Evolutionary conservation across 345 rosid genomes (phyloP).

Genomic region (Excoecaria agallocha): DNA sequence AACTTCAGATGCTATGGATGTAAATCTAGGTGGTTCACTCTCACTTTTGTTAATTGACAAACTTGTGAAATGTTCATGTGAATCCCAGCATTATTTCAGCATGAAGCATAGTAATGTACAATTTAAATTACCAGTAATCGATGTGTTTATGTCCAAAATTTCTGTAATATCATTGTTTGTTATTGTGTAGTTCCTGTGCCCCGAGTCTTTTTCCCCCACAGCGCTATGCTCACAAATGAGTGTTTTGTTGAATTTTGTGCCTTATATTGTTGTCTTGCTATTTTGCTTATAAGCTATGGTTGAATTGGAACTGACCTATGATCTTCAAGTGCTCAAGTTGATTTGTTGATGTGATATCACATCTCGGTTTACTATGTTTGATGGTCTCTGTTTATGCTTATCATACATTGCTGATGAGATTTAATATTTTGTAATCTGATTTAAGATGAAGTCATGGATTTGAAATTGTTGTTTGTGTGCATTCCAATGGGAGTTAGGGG

Average conservation of each 20-base stretch:
- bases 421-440: background rate
- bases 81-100: background rate
- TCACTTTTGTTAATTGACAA: no score
- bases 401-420: background rate
- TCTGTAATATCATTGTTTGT: background rate
- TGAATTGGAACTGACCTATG: background rate
- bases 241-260: no score
- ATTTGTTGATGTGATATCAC: background rate
- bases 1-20: no score
- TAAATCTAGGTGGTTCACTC: no score
- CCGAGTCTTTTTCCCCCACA: background rate
- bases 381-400: background rate
- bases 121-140: background rate
- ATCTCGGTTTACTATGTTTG: background rate
- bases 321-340: background rate
- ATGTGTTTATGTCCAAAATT: background rate
- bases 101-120: no score
- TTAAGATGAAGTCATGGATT: constrained; percentile 3
- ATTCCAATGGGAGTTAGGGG: background rate
- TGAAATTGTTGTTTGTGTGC: background rate
- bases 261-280: background rate
- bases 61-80: background rate
- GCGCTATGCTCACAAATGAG: background rate
- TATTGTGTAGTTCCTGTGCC: background rate
- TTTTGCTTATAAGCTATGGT: background rate